Evolutionary conservation across 805 yeast species (phyloP).

Genomic region (Saturnispora halmiae): DNA sequence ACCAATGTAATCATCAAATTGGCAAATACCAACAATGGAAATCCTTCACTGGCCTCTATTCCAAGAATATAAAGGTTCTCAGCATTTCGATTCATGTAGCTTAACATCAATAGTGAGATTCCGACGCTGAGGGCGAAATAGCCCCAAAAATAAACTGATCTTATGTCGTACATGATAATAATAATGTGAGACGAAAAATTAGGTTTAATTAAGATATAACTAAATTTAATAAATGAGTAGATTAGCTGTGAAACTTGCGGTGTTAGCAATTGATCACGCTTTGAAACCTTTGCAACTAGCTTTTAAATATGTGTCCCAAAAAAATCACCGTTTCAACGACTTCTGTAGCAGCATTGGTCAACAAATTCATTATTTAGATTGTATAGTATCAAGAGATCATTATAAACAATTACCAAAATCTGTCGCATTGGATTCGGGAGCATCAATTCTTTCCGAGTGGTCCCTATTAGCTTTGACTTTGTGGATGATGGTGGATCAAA

Average conservation of each 20-base stretch:
- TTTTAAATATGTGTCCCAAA: not conserved
- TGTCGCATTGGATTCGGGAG: constrained; percentile 76
- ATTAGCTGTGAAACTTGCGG: not conserved
- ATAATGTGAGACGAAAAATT: not conserved
- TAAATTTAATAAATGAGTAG: constrained; percentile 2
- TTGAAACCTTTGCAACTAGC: not conserved
- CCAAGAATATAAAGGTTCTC: constrained; percentile 44
- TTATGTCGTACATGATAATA: not conserved
- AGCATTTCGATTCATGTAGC: constrained; percentile 32
- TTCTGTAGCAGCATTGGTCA: constrained; percentile 3
- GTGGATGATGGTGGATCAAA: constrained; percentile 60
- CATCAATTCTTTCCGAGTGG: constrained; percentile 65
- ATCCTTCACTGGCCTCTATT: constrained; percentile 42
- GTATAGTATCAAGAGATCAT: not conserved
- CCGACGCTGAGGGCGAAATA: constrained; percentile 28
- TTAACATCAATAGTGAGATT: constrained; percentile 29
- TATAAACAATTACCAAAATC: constrained; percentile 68
- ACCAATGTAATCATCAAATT: constrained; percentile 35
- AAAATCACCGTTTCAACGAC: not conserved
- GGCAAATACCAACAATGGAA: constrained; percentile 33
- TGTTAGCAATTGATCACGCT: not conserved
- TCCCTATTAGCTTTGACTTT: constrained; percentile 80
- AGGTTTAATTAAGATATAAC: too few species aligned
- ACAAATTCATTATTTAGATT: not conserved
- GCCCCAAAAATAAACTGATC: constrained; percentile 13